Evolutionary conservation across 2,329 filamentous ascomycete genomes (phyloP).

Genomic region (Lachnellula arida): DNA sequence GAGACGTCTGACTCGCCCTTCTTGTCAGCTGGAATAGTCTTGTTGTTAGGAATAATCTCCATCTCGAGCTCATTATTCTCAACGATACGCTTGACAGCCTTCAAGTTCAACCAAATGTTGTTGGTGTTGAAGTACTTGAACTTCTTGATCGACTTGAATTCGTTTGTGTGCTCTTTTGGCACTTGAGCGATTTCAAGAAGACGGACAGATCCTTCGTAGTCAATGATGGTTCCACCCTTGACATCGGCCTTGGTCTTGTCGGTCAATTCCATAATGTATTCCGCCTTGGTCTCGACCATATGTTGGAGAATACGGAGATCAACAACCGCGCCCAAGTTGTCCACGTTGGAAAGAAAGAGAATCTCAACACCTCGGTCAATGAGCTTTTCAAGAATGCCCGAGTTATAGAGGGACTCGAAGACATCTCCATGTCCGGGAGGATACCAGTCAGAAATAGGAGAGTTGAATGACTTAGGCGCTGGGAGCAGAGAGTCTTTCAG

Average conservation of each 20-base stretch:
- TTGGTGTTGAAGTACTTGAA: constrained; percentile 99
- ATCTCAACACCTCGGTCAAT: constrained; percentile 93
- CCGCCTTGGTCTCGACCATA: constrained; percentile 95
- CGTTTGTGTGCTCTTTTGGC: constrained; percentile 98
- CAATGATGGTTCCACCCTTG: constrained; percentile 99
- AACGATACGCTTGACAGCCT: constrained; percentile 96
- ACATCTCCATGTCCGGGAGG: constrained; percentile 98
- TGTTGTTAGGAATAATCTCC: constrained; percentile 99
- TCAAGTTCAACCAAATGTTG: constrained; percentile 99
- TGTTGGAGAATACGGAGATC: constrained; percentile 98
- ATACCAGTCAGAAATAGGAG: constrained; percentile 94
- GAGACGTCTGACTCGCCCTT: constrained; percentile 98
- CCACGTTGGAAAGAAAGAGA: constrained; percentile 97
- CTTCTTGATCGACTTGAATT: constrained; percentile 99
- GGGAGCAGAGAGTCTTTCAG: constrained; percentile 97
- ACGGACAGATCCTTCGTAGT: constrained; percentile 95
- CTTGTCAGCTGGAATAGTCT: constrained; percentile 97
- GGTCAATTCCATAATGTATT: constrained; percentile 99
- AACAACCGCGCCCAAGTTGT: constrained; percentile 96
- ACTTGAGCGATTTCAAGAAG: constrained; percentile 98
- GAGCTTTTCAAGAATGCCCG: constrained; percentile 93
- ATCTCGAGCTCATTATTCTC: constrained; percentile 98
- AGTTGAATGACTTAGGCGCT: constrained; percentile 83
- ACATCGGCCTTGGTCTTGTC: constrained; percentile 99
- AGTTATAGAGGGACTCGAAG: constrained; percentile 99